Base-by-base conservation (phyloP, 345 rosid genomes). In the sweet orange (Citrus sinensis) region DNA sequence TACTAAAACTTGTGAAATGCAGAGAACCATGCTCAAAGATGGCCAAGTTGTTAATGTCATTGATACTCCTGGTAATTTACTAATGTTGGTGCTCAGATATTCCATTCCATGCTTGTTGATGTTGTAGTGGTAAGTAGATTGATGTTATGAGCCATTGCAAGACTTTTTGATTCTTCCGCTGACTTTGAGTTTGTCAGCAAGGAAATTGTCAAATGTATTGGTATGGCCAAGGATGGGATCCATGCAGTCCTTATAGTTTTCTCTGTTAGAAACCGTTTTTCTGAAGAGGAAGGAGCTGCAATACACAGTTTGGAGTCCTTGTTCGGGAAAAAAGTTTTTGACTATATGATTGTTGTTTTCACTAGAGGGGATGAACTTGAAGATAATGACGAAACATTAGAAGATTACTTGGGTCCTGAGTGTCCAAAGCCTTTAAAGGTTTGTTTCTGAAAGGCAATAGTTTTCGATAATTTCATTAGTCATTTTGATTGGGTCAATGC, bases 201-300 rank as follows among this genome's bases (percentile, higher is more conserved):
- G 84, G 99, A 96, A 75, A 90, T 96, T 61, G 93, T 91, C 67
- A 91, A 87, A 76, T 93, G 97, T 73, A 88, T 93, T 56, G 88
- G 86, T 67, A 74, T 93, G 85, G 99, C 97, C 16, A 93, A 91
- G 87, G 93, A 88, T 79, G 99, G 98, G 17, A 93, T 95, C 74
- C 94, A 92, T 71, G 97, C 97, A 35, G 27, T 27, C 27, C 27
- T 27, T 27, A 1, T 27, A 27, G 27, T 27, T 27, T 27, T 27
- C 27, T 27, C 27, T 27, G 27, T 27, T 27, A 27, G 27, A 27
- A 27, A 27, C 27, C 27, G 1, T 27, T 27, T 27, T 27, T 27
- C 27, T 27, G 27, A 27, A 27, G 1, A 27, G 27, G 27, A 27
- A 27, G 27, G 27, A 27, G 27, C 27, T 27, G 27, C 1, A 27